These are phyloP conservation scores for Teunomyces gatunensis DNA, from an alignment of 805 yeast genomes.

Conservation along the genomic window DNA sequence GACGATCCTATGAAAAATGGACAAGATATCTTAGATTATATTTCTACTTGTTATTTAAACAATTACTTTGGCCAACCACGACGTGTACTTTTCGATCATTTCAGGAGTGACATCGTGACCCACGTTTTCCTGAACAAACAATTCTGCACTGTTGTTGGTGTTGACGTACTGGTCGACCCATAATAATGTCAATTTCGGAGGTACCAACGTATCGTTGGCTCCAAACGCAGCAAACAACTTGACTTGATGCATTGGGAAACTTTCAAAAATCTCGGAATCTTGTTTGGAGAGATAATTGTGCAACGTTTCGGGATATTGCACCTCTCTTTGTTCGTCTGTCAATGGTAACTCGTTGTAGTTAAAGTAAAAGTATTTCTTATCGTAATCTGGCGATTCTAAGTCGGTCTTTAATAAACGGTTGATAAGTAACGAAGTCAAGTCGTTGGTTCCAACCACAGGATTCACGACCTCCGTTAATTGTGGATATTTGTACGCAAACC, in stretches of 20 bases:
- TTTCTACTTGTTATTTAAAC: background rate
- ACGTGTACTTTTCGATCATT: slow-evolving; percentile 31
- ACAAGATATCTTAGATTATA: too few relatives aligned
- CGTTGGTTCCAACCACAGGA: slow-evolving; percentile 52
- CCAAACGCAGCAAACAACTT: slow-evolving; percentile 39
- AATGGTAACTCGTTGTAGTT: slow-evolving; percentile 34
- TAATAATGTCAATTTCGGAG: slow-evolving; percentile 26
- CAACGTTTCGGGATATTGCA: slow-evolving; percentile 26
- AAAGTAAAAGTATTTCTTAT: slow-evolving; percentile 30
- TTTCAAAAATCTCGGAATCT: slow-evolving; percentile 31
- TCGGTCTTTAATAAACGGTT: slow-evolving; percentile 32
- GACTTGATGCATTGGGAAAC: slow-evolving; percentile 29
- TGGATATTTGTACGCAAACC: slow-evolving; percentile 40
- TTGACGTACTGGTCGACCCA: slow-evolving; percentile 32
- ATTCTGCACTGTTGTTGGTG: slow-evolving; percentile 22
- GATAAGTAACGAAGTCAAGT: slow-evolving; percentile 43
- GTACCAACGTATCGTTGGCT: slow-evolving; percentile 34
- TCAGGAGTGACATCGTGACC: slow-evolving; percentile 35
- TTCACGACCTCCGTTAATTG: slow-evolving; percentile 37
- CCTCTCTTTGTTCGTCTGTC: slow-evolving; percentile 20
- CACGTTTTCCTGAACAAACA: slow-evolving; percentile 26
- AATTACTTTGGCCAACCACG: slow-evolving; percentile 25
- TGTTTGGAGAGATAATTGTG: slow-evolving; percentile 27
- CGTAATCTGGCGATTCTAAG: slow-evolving; percentile 17
- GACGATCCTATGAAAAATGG: too few relatives aligned